These are phyloP conservation scores for Coemansia sp. DNA, from an alignment of 192 early-diverging fungal species.

Conservation along the genomic window DNA sequence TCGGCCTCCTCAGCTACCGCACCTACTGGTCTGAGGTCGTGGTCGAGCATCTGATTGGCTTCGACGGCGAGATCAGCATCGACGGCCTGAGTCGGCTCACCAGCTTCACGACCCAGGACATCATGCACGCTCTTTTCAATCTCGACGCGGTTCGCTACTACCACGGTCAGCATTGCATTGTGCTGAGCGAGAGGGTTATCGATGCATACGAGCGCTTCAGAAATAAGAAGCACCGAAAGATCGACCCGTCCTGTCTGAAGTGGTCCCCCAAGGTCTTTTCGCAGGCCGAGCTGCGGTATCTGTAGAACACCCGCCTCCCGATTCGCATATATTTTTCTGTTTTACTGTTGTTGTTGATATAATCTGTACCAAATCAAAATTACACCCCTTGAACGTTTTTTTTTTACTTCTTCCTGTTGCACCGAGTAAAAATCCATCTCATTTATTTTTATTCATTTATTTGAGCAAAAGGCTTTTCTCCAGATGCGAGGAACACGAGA, in stretches of 20 bases:
- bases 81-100: constrained; percentile 86
- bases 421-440: no score
- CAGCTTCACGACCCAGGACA: constrained; percentile 85
- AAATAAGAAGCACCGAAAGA: constrained; percentile 76
- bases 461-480: no score
- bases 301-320: constrained; percentile 39
- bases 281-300: constrained; percentile 70
- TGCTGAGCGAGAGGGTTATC: constrained; percentile 81
- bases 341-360: no score
- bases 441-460: no score
- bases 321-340: no score
- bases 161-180: constrained; percentile 85
- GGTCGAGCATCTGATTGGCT: constrained; percentile 71
- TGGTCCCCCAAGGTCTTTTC: constrained; percentile 84
- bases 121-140: constrained; percentile 86
- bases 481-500: no score
- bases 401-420: no score
- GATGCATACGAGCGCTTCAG: constrained; percentile 75
- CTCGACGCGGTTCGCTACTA: constrained; percentile 91
- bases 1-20: constrained; percentile 92
- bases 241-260: constrained; percentile 76
- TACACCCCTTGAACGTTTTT: no score
- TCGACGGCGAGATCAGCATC: constrained; percentile 81
- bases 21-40: constrained; percentile 94
- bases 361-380: no score